Conservation (phyloP, 306 rosid genomes). For the Casuarina equisetifolia region DNA sequence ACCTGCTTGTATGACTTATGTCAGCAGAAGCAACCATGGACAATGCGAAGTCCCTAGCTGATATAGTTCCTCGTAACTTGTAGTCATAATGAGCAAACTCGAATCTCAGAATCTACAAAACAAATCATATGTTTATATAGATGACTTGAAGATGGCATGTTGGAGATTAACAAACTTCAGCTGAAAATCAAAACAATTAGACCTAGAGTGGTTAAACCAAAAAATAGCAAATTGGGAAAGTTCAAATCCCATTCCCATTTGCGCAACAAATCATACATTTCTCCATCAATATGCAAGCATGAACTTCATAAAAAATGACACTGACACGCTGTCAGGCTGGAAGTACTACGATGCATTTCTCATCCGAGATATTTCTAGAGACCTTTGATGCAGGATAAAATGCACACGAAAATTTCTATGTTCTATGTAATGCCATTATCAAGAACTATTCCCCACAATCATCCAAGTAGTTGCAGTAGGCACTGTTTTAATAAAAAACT, state of each 20-base stretch:
- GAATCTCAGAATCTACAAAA: constrained; percentile 62
- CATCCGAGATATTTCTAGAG: background rate
- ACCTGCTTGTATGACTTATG: constrained; percentile 48
- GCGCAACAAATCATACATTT: background rate
- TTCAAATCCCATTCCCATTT: constrained; percentile 9
- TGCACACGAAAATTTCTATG: background rate
- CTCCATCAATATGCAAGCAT: background rate
- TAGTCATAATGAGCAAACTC: constrained; percentile 93
- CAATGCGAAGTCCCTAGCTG: constrained; percentile 83
- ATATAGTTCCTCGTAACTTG: constrained; percentile 58
- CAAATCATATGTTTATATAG: constrained; percentile 1
- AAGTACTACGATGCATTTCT: background rate
- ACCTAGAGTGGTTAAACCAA: background rate
- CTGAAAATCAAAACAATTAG: constrained; percentile 16
- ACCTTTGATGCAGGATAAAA: background rate
- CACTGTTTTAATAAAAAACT: background rate
- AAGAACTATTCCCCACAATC: background rate
- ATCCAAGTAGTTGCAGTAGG: background rate
- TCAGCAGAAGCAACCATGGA: constrained; percentile 95
- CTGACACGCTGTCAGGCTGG: background rate
- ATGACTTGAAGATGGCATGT: constrained; percentile 14
- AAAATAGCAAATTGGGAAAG: background rate
- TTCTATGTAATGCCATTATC: background rate
- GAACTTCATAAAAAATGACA: background rate
- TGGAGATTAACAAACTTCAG: constrained; percentile 20